Base-by-base conservation (phyloP, 768 basidiomycete genomes). In the Tephrocybe sp. region DNA sequence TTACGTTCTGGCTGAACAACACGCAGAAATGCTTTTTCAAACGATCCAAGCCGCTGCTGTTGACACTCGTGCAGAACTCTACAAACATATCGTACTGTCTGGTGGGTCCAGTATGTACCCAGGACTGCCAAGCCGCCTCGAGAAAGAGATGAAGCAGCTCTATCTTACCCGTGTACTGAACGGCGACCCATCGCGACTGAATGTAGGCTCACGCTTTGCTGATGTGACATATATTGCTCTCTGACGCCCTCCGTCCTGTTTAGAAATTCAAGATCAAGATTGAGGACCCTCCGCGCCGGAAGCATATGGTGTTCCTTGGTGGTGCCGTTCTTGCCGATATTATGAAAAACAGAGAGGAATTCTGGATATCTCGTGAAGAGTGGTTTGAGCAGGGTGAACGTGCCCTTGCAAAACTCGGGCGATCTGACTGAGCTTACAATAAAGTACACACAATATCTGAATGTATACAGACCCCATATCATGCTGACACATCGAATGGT, bases 101-200 rank as follows among this genome's bases (percentile, higher is more conserved):
- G 97, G 97, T 46, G 97, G 97, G 6, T 96, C 93, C 2, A 94
- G 91, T 69, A 98, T 98, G 96, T 98, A 98, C 67, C 96, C 97
- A 25, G 97, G 97, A 23, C 82, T 99, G 50, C 97, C 97, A 10
- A 93, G 90, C 66, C 85, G 97, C 40, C 78, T 99, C 38, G 97
- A 98, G 73, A 98, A 98, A 76, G 96, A 99, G 76, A 93, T 98
- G 90, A 98, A 98, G 71, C 97, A 98, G 69, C 77, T 98, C n/a
- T 93, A 98, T 68, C 80, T 99, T 54, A 90, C 90, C 1, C 79
- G 85, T n/a, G 91, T 98, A 15, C 77, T 98, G 39, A 78, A 81
- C 39, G 86, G 90, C 15, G 88, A 98, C 65, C 86, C 92, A 0
- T 70, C 85, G 14, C 78, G 97, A 32, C 67, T 98, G 61, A 94